Conservation (phyloP, 2,329 filamentous ascomycete species). For the Sordariomycetes sp. region DNA sequence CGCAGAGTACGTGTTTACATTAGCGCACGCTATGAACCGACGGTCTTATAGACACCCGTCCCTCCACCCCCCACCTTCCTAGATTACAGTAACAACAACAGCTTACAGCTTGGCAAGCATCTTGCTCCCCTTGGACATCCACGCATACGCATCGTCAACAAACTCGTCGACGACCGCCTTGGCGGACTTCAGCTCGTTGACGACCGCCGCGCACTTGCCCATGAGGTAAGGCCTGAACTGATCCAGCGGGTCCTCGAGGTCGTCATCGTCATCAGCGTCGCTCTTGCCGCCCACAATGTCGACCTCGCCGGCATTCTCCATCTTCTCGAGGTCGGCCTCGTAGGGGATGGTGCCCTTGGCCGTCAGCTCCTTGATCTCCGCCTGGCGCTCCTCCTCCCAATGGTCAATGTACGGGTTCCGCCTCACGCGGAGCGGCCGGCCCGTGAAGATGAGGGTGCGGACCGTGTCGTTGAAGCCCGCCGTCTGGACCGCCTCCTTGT, state of each 20-base stretch:
- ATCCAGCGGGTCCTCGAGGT: slow-evolving; percentile 64
- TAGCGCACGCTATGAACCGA: not conserved
- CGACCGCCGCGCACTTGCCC: slow-evolving; percentile 91
- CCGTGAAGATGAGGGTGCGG: slow-evolving; percentile 97
- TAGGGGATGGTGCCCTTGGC: slow-evolving; percentile 83
- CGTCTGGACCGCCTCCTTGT: slow-evolving; percentile 91
- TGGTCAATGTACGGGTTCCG: slow-evolving; percentile 88
- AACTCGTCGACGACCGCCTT: slow-evolving; percentile 93
- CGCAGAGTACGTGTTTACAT: not conserved
- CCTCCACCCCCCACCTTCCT: not conserved
- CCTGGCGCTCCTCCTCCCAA: slow-evolving; percentile 85
- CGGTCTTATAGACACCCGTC: not conserved
- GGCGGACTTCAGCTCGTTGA: slow-evolving; percentile 83
- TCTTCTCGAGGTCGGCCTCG: slow-evolving; percentile 81
- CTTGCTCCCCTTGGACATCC: slow-evolving; percentile 55
- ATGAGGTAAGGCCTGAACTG: slow-evolving; percentile 86
- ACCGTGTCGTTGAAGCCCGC: slow-evolving; percentile 91
- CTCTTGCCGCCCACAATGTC: slow-evolving; percentile 55
- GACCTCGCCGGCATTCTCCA: slow-evolving; percentile 33
- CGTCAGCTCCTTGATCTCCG: slow-evolving; percentile 88
- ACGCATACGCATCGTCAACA: slow-evolving; percentile 64
- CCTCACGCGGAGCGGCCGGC: slow-evolving; percentile 83
- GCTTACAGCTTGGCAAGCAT: slow-evolving; percentile 57
- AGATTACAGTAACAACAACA: not conserved
- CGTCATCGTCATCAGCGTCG: slow-evolving; percentile 58